Base-by-base conservation (phyloP, 2,329 filamentous ascomycete species). In the Epichloe scottii region DNA sequence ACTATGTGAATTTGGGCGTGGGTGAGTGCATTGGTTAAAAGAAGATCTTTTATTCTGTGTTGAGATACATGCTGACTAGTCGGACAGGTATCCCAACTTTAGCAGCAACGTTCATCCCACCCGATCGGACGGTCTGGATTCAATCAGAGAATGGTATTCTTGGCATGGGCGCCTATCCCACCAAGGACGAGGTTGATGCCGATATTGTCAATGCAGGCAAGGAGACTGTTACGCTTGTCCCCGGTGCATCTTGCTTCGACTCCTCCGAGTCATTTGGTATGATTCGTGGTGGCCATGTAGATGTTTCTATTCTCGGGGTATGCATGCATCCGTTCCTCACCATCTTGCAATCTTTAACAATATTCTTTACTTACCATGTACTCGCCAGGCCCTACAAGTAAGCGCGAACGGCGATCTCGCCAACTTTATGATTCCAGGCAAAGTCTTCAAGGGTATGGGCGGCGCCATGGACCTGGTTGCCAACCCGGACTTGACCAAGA, bases 381-480 rank as follows among this genome's bases (percentile, higher is more conserved):
- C 23, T 8, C 7, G 5, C 30, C 34, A 58, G 64, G 84, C 87
- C 2, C 79, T 91, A 57, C 86, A 94, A 70, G 87, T 93, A 21
- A 84, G 81, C 56, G 86, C 86, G 0, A 74, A 78, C 2, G 88
- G 88, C 26, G 88, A 94, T 63, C 69, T 94, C 49, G 88, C 88
- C 44, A 93, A 93, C 68, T 94, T 88, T 74, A 93, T 93, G 84
- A 85, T 94, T 55, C 88, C 88, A 0, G 88, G 88, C 23, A 93
- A 91, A 68, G 80, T 88, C 11, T 82, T 89, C 68, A 93, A 93
- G 74, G 88, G 88, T 17, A 93, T 94, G 82, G 88, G 88, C 54
- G 83, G 83, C 30, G 83, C 83, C 17, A 87, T 87, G 83, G 83
- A 87, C 62, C 69, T 87, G 7, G 81, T 87, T 11, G 82, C 79